phyloP scores from a whole-genome alignment of 2,329 filamentous ascomycete species.

The Exophiala calicioides region DNA sequence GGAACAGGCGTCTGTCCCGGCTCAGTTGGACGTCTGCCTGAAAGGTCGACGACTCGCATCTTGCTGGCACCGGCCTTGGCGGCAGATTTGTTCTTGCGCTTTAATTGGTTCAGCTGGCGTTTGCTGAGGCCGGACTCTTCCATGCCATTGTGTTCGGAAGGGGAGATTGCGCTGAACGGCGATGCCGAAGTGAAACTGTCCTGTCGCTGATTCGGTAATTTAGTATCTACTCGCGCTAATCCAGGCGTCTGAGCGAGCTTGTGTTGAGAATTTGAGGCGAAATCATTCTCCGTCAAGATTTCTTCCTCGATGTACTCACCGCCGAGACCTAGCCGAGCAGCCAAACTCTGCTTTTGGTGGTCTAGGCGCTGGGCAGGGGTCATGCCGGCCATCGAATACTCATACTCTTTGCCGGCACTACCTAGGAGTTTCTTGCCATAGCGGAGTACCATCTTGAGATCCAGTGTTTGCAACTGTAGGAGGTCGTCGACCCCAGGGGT shows the following conservation, averaged over 20 bases:
- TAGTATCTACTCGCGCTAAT: slow-evolving; percentile 55
- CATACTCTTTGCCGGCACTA: slow-evolving; percentile 76
- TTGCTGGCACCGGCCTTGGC: slow-evolving; percentile 88
- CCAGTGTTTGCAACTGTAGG: slow-evolving; percentile 71
- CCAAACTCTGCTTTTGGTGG: slow-evolving; percentile 86
- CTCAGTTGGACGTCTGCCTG: slow-evolving; percentile 65
- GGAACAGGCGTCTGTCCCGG: slow-evolving; percentile 55
- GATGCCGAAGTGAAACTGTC: slow-evolving; percentile 48
- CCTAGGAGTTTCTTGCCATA: slow-evolving; percentile 82
- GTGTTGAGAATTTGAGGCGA: slow-evolving; percentile 51
- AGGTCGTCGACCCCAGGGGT: slow-evolving; percentile 56
- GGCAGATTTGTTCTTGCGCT: slow-evolving; percentile 89
- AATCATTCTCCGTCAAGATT: slow-evolving; percentile 68
- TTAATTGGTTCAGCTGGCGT: slow-evolving; percentile 89
- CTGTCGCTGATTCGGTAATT: slow-evolving; percentile 38
- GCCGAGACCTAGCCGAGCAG: slow-evolving; percentile 76
- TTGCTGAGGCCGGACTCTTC: slow-evolving; percentile 81
- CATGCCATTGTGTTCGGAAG: slow-evolving; percentile 48
- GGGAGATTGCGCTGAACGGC: slow-evolving; percentile 47
- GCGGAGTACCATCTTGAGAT: slow-evolving; percentile 76
- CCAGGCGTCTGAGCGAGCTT: slow-evolving; percentile 40
- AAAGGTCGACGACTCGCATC: slow-evolving; percentile 84
- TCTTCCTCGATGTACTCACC: slow-evolving; percentile 86
- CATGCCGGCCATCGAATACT: slow-evolving; percentile 78
- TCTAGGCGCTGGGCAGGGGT: slow-evolving; percentile 78